Evolutionary conservation across 257 asterid species (phyloP).

Genomic region (Henckelia pumila): DNA sequence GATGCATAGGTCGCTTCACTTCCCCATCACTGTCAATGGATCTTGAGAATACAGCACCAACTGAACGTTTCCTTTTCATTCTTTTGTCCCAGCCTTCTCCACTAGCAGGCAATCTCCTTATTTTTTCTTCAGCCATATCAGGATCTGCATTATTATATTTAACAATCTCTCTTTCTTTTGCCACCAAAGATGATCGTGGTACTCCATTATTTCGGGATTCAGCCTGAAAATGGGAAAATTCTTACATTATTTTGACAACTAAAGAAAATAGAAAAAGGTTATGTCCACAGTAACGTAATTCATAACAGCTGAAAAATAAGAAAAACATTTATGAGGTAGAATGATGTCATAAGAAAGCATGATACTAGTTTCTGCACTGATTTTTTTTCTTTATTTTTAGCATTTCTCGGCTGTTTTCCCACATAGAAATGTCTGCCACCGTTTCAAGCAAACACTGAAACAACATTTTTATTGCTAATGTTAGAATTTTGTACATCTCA

Average conservation of each 20-base stretch:
- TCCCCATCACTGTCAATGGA: constrained; percentile 70
- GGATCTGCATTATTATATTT: constrained; percentile 57
- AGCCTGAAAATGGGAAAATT: constrained; percentile 45
- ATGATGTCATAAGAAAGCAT: not conserved
- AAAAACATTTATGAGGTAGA: constrained; percentile 8
- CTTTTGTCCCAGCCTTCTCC: constrained; percentile 98
- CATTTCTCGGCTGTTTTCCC: not conserved
- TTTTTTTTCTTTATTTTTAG: too few relatives aligned
- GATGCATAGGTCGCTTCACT: constrained; percentile 59
- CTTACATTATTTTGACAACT: not conserved
- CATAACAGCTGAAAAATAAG: constrained; percentile 12
- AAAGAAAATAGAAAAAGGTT: not conserved
- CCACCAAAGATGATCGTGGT: constrained; percentile 56
- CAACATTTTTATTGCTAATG: not conserved
- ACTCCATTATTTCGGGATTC: constrained; percentile 66
- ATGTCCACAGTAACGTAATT: not conserved
- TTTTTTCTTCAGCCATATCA: constrained; percentile 73
- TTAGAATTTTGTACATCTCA: constrained; percentile 11
- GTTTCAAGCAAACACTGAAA: not conserved
- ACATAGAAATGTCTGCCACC: not conserved
- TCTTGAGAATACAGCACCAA: constrained; percentile 74
- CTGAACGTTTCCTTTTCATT: constrained; percentile 95
- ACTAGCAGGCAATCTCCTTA: constrained; percentile 76
- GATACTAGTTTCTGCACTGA: not conserved
- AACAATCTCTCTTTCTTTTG: constrained; percentile 71